Conservation (phyloP, 2,329 filamentous ascomycete species). For the Trichoderma asperellum region DNA sequence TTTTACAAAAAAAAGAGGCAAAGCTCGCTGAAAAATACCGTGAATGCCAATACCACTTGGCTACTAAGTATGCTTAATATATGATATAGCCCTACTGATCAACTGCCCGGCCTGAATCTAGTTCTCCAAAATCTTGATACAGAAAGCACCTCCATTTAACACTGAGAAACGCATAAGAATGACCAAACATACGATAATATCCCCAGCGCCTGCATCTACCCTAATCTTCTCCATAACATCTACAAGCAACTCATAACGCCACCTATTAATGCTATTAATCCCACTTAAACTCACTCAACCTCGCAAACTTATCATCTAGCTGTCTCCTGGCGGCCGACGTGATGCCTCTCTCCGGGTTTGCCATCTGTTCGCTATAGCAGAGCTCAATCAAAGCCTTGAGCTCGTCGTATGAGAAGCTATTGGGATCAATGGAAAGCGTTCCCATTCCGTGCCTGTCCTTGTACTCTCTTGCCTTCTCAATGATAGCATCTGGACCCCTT, state of each 20-base stretch:
- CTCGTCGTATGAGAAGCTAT: slow-evolving; percentile 67
- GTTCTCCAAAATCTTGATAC: neutral
- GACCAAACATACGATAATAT: neutral
- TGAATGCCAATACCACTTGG: neutral
- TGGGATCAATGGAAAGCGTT: slow-evolving; percentile 39
- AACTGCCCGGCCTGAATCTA: neutral
- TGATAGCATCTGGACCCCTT: slow-evolving; percentile 65
- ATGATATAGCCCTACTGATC: neutral
- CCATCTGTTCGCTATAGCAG: slow-evolving; percentile 68
- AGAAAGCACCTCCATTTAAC: neutral
- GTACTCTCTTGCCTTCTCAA: slow-evolving; percentile 62
- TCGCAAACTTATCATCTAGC: slow-evolving; percentile 71
- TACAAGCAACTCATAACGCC: slow-evolving; percentile 7
- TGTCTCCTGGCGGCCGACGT: slow-evolving; percentile 67
- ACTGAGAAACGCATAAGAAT: neutral
- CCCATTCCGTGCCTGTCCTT: slow-evolving; percentile 44
- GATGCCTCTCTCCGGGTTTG: slow-evolving; percentile 69
- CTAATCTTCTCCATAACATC: neutral
- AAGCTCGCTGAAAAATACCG: neutral
- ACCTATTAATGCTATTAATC: slow-evolving; percentile 40
- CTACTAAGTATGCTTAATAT: neutral
- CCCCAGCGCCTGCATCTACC: neutral
- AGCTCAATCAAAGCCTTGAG: slow-evolving; percentile 68
- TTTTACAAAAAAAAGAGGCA: too few species aligned
- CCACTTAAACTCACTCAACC: slow-evolving; percentile 75